These are phyloP conservation scores for Calonectria multiphialidica DNA, from an alignment of 2,329 filamentous ascomycete genomes.

Conservation along the genomic window DNA sequence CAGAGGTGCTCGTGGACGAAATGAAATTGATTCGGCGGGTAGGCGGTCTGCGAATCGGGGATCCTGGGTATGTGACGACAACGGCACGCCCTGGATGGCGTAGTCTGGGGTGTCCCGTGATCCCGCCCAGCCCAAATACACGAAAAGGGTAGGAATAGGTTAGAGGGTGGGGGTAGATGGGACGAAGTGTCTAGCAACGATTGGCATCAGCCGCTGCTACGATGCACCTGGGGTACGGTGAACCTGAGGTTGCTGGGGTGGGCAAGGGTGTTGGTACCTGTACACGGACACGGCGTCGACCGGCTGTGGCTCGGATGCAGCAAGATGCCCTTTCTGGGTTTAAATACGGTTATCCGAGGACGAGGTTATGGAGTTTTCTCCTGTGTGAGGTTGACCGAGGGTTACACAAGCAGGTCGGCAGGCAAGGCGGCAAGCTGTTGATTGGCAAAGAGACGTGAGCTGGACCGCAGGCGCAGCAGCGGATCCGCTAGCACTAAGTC, in stretches of 20 bases:
- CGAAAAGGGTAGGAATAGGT: conserved; percentile 35
- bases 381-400: conserved; percentile 33
- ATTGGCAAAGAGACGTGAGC: conserved; percentile 32
- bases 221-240: conserved; percentile 37
- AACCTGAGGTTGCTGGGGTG: conserved; percentile 36
- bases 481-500: conserved; percentile 26
- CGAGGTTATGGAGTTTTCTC: conserved; percentile 30
- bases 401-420: conserved; percentile 42
- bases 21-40: conserved; percentile 19
- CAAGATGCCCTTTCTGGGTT: conserved; percentile 31
- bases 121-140: conserved; percentile 34
- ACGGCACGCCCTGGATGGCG: conserved; percentile 29
- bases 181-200: conserved; percentile 39
- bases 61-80: conserved; percentile 30
- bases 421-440: conserved; percentile 27
- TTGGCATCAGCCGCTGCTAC: conserved; percentile 39
- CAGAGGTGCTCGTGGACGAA: neutral
- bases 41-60: conserved; percentile 34
- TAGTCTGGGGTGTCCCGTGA: conserved; percentile 33
- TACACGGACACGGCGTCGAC: conserved; percentile 29
- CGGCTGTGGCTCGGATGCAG: conserved; percentile 28
- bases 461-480: conserved; percentile 29
- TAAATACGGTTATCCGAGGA: conserved; percentile 29
- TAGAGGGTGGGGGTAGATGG: conserved; percentile 43
- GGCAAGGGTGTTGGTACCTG: conserved; percentile 35